phyloP scores from a whole-genome alignment of 2,329 filamentous ascomycete species.

The Beauveria asiatica region DNA sequence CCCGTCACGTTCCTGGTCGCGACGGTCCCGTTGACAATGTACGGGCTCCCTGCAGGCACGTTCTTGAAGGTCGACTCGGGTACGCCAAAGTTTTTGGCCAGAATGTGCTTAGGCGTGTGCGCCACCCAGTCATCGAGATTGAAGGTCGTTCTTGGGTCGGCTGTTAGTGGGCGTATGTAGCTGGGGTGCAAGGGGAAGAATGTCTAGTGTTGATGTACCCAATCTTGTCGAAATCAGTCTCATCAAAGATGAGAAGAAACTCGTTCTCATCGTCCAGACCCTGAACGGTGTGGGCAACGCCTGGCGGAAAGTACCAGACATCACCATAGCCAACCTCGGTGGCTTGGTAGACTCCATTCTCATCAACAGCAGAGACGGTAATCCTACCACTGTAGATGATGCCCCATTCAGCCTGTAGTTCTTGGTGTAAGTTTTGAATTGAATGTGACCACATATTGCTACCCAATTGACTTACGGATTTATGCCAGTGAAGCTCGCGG shows the following conservation, averaged over 20 bases:
- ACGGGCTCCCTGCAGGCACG: slow-evolving; percentile 49
- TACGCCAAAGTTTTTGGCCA: slow-evolving; percentile 63
- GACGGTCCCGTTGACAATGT: slow-evolving; percentile 51
- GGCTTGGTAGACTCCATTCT: slow-evolving; percentile 47
- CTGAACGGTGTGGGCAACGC: slow-evolving; percentile 54
- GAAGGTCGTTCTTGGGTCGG: slow-evolving; percentile 50
- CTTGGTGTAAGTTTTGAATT: background rate
- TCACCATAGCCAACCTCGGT: slow-evolving; percentile 52
- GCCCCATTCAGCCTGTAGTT: slow-evolving; percentile 53
- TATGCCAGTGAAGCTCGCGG: slow-evolving; percentile 60
- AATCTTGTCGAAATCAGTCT: slow-evolving; percentile 55
- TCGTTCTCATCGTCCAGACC: slow-evolving; percentile 59
- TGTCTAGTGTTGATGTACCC: slow-evolving; percentile 31
- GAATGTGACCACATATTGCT: background rate
- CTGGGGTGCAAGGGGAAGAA: no score
- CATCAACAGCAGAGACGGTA: slow-evolving; percentile 52
- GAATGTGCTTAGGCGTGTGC: slow-evolving; percentile 52
- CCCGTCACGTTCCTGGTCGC: slow-evolving; percentile 32
- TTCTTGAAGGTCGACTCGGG: slow-evolving; percentile 49
- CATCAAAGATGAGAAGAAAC: slow-evolving; percentile 58
- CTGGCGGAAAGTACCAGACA: slow-evolving; percentile 63
- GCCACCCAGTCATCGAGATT: slow-evolving; percentile 63
- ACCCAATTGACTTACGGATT: slow-evolving; percentile 40
- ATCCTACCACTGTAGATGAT: slow-evolving; percentile 51
- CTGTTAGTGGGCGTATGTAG: slow-evolving; percentile 1